Conservation (phyloP, 345 rosid genomes). For the Anastatica hierochuntica region DNA sequence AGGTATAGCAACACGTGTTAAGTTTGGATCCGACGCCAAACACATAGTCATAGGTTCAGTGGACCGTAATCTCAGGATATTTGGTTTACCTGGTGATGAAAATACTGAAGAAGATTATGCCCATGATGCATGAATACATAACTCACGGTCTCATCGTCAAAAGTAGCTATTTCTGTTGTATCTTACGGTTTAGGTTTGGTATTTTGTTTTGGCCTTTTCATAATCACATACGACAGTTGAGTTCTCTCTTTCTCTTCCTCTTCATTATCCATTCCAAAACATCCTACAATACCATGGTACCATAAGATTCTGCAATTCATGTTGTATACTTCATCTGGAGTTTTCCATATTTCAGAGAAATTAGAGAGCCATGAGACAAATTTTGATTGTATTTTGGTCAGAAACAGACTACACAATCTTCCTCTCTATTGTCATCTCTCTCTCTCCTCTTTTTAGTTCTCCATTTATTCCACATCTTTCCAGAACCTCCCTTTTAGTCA, state of each 20-base stretch:
- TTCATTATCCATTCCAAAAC: no score
- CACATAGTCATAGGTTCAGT: constrained; percentile 87
- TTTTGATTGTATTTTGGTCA: constrained; percentile 26
- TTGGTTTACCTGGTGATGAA: constrained; percentile 57
- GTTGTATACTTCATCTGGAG: no score
- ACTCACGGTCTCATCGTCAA: no score
- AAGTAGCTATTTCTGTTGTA: constrained; percentile 17
- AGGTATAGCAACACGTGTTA: constrained; percentile 69
- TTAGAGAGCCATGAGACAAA: constrained; percentile 6
- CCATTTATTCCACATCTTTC: no score
- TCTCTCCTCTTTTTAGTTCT: no score
- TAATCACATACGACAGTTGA: background rate
- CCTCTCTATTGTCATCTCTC: no score
- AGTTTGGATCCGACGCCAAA: constrained; percentile 72
- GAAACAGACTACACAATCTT: no score
- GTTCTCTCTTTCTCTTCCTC: no score
- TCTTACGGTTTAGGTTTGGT: background rate
- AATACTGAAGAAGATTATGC: constrained; percentile 19
- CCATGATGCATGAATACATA: no score
- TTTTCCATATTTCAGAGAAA: constrained; percentile 13
- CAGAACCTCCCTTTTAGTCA: no score
- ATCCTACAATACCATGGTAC: no score
- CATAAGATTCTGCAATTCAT: no score
- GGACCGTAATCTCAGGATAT: constrained; percentile 89
- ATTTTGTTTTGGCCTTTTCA: background rate